Percentiles rank a stretch among this genome's conserved stretches.
Evolutionary conservation across 345 rosid genomes (phyloP).

Genomic region (Brassica cretica): DNA sequence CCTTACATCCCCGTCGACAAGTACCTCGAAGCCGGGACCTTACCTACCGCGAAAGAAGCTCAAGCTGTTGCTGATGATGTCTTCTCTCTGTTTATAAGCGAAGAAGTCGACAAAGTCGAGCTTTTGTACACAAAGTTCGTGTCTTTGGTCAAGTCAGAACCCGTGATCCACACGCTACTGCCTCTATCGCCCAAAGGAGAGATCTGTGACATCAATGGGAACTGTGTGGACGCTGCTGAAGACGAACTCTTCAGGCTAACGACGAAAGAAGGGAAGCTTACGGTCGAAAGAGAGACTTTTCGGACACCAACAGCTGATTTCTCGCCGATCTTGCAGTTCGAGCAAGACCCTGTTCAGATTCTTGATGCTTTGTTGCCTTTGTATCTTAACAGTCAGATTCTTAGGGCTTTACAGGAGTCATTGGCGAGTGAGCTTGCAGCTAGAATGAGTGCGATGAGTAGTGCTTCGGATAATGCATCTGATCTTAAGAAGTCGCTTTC

Average conservation of each 20-base stretch:
- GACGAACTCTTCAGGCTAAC: constrained; percentile 93
- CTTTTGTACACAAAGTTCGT: constrained; percentile 93
- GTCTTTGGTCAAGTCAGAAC: constrained; percentile 77
- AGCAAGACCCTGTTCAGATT: constrained; percentile 96
- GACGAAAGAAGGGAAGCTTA: constrained; percentile 84
- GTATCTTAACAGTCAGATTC: constrained; percentile 88
- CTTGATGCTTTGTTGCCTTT: constrained; percentile 90
- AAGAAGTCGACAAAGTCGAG: constrained; percentile 94
- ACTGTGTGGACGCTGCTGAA: constrained; percentile 89
- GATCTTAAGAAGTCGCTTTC: constrained; percentile 77
- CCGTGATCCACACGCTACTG: constrained; percentile 85
- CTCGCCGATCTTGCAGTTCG: constrained; percentile 86
- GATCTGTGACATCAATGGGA: constrained; percentile 83
- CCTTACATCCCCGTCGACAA: constrained; percentile 82
- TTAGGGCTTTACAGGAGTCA: constrained; percentile 94
- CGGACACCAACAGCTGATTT: constrained; percentile 60
- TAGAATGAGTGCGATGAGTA: constrained; percentile 96
- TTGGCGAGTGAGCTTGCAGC: constrained; percentile 94
- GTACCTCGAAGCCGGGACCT: constrained; percentile 46
- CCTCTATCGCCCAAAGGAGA: constrained; percentile 92
- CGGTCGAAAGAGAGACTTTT: constrained; percentile 70
- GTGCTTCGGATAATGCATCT: constrained; percentile 75
- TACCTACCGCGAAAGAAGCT: constrained; percentile 78
- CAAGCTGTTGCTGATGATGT: constrained; percentile 74
- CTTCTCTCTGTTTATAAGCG: constrained; percentile 71